A percentile compares a stretch with the other conserved stretches of the same genome.
phyloP scores from a whole-genome alignment of 1,139 yeast genomes.

The Taphrina pruni region DNA sequence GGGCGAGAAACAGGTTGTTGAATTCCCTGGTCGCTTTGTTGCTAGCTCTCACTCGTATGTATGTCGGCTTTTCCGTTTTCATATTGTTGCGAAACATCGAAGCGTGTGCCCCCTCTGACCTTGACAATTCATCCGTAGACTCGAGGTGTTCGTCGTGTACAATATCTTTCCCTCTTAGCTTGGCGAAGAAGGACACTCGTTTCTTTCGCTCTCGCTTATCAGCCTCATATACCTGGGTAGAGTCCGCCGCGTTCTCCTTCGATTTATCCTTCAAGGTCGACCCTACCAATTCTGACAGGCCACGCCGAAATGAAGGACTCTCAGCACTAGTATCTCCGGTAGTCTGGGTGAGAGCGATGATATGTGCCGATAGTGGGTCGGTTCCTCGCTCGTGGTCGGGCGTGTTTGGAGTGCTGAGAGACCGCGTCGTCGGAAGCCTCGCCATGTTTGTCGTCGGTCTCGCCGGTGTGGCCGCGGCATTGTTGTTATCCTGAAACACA shows the following conservation, averaged over 20 bases:
- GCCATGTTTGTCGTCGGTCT: background rate
- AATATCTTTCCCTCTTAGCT: conserved; percentile 29
- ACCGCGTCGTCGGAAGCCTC: conserved; percentile 1
- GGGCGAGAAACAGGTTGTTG: conserved; percentile 75
- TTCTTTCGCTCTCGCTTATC: conserved; percentile 32
- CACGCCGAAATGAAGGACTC: conserved; percentile 27
- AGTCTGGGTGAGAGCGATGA: conserved; percentile 23
- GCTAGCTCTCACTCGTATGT: conserved; percentile 53
- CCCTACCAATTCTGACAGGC: conserved; percentile 16
- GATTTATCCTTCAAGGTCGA: conserved; percentile 15
- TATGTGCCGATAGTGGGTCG: conserved; percentile 39
- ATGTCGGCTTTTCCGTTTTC: conserved; percentile 51
- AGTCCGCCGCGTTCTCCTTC: conserved; percentile 1
- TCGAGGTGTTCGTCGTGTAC: conserved; percentile 16
- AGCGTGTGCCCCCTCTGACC: conserved; percentile 53
- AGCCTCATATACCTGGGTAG: conserved; percentile 1
- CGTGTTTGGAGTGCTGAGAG: conserved; percentile 12
- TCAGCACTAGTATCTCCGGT: conserved; percentile 12
- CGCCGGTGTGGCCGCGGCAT: background rate
- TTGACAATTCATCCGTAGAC: conserved; percentile 23
- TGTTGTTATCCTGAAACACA: conserved; percentile 6
- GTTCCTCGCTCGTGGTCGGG: conserved; percentile 29
- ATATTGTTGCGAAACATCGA: conserved; percentile 48
- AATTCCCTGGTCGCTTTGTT: conserved; percentile 53
- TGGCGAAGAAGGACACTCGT: conserved; percentile 40